phyloP scores from a whole-genome alignment of 768 basidiomycete species.

The Calocera cornea region DNA sequence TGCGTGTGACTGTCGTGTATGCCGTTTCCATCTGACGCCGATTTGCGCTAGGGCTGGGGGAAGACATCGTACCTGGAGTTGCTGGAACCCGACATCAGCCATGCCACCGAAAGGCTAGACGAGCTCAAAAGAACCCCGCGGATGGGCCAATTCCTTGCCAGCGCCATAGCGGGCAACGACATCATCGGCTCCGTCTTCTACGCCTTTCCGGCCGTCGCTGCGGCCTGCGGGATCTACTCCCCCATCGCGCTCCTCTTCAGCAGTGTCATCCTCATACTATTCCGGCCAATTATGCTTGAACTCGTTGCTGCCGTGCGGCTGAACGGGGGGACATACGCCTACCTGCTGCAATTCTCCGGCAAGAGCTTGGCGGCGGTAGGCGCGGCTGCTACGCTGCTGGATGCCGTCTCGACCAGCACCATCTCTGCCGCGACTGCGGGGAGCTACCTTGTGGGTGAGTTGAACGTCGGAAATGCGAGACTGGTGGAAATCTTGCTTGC shows the following conservation, averaged over 20 bases:
- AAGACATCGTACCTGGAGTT: constrained; percentile 37
- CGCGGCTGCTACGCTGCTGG: constrained; percentile 53
- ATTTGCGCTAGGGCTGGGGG: constrained; percentile 37
- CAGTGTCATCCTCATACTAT: constrained; percentile 47
- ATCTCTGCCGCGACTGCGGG: constrained; percentile 63
- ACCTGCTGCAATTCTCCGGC: constrained; percentile 49
- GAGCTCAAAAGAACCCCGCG: constrained; percentile 19
- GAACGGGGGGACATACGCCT: constrained; percentile 57
- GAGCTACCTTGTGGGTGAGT: constrained; percentile 52
- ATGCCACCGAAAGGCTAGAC: constrained; percentile 25
- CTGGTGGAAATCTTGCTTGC: constrained; percentile 42
- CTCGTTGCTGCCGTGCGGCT: constrained; percentile 55
- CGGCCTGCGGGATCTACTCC: constrained; percentile 50
- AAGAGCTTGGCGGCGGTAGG: constrained; percentile 51
- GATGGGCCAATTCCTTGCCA: constrained; percentile 41
- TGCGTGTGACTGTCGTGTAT: constrained; percentile 10
- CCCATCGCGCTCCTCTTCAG: constrained; percentile 56
- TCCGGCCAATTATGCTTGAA: constrained; percentile 65
- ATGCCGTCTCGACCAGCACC: constrained; percentile 53
- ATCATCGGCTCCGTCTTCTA: constrained; percentile 36
- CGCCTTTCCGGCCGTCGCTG: constrained; percentile 50
- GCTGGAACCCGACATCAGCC: constrained; percentile 28
- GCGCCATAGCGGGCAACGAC: constrained; percentile 16
- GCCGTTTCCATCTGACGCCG: neutral
- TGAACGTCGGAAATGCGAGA: constrained; percentile 29